Percentiles rank a stretch among this genome's conserved stretches.
These are phyloP conservation scores for Pouteria campechiana DNA, from an alignment of 179 eudicot species.

Conservation along the genomic window DNA sequence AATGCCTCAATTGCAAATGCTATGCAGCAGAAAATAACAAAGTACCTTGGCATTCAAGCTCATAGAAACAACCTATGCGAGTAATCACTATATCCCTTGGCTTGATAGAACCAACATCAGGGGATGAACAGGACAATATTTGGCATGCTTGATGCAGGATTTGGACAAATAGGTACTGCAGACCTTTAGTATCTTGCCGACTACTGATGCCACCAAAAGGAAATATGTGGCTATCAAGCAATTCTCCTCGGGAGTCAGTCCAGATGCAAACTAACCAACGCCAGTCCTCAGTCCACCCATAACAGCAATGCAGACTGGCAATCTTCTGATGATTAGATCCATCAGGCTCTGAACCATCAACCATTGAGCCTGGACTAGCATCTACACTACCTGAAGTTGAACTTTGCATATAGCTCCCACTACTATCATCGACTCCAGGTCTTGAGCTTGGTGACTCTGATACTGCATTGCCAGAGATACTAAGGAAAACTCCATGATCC, in stretches of 20 bases:
- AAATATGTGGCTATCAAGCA: conserved; percentile 79
- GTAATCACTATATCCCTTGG: conserved; percentile 90
- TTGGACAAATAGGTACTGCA: conserved; percentile 91
- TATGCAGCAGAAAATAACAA: conserved; percentile 1
- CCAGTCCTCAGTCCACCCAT: conserved; percentile 99
- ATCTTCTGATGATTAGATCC: conserved; percentile 48
- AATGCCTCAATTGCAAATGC: too few species aligned
- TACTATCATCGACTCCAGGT: conserved; percentile 54
- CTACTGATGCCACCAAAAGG: conserved; percentile 98
- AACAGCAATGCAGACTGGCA: conserved; percentile 90
- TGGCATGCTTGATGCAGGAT: conserved; percentile 93
- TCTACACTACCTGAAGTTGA: conserved; percentile 44
- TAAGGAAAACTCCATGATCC: conserved; percentile 60
- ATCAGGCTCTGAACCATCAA: conserved; percentile 62
- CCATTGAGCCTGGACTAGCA: conserved; percentile 46
- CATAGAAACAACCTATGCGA: conserved; percentile 84
- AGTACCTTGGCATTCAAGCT: conserved; percentile 95
- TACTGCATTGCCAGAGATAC: conserved; percentile 23
- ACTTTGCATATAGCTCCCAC: conserved; percentile 39
- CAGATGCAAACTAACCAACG: conserved; percentile 95
- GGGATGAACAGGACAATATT: conserved; percentile 59
- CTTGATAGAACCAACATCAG: conserved; percentile 45
- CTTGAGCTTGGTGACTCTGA: conserved; percentile 44
- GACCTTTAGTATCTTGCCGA: conserved; percentile 96
- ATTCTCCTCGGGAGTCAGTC: conserved; percentile 98